Evolutionary conservation across 208 protist species (phyloP).

Genomic region (Acanthamoeba divionensis): DNA sequence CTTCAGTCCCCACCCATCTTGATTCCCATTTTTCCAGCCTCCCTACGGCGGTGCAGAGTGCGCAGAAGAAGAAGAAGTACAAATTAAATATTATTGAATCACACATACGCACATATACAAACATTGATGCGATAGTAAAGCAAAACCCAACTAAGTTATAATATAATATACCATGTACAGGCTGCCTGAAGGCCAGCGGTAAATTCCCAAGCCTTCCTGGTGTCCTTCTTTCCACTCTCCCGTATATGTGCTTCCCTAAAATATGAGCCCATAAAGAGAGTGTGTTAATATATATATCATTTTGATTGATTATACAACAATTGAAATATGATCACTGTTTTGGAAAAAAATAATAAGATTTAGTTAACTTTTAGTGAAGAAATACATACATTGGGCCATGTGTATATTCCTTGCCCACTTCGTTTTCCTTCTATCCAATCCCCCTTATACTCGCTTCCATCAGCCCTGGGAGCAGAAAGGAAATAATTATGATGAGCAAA

Average conservation of each 20-base stretch:
- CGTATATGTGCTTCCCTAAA: not conserved
- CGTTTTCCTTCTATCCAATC: conserved; percentile 35
- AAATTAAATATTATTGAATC: too few species aligned
- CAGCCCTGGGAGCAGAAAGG: not conserved
- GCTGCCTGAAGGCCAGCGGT: conserved; percentile 25
- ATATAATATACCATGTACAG: conserved; percentile 33
- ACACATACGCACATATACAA: too few species aligned
- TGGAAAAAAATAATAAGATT: not conserved
- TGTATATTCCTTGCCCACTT: conserved; percentile 32
- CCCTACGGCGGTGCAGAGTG: too few species aligned
- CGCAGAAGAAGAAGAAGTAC: too few species aligned
- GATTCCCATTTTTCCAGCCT: conserved; percentile 19
- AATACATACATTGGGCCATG: conserved; percentile 16
- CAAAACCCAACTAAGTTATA: too few species aligned
- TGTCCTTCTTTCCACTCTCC: conserved; percentile 44
- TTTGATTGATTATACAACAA: not conserved
- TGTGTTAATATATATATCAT: not conserved
- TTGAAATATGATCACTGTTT: not conserved
- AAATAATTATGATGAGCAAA: not conserved
- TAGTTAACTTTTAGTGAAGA: not conserved
- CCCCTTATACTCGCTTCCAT: conserved; percentile 39
- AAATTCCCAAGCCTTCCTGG: conserved; percentile 25
- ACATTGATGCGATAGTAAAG: too few species aligned
- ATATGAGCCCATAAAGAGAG: not conserved
- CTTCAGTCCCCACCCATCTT: conserved; percentile 46